Evolutionary conservation across 1,284 basidiomycete genomes (phyloP).

Genomic region (Rhodotorula sp.): DNA sequence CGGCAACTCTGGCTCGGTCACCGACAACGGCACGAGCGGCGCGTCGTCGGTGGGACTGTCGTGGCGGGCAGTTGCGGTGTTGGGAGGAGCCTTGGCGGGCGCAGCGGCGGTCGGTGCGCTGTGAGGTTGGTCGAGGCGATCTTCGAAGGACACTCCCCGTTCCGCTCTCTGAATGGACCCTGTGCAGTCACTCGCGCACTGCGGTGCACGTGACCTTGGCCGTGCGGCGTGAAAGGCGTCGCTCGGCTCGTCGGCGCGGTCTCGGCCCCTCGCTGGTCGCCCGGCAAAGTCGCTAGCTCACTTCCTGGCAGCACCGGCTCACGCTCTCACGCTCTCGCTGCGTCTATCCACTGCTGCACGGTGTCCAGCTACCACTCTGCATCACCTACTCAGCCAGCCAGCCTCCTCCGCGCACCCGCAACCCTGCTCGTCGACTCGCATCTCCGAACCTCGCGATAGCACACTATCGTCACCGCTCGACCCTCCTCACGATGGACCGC

Average conservation of each 20-base stretch:
- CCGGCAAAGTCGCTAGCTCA: too few relatives aligned
- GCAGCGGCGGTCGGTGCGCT: not conserved
- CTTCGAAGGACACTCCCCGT: not conserved
- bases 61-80: not conserved
- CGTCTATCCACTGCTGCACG: too few relatives aligned
- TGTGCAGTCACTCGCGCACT: too few relatives aligned
- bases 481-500: not conserved
- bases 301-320: too few relatives aligned
- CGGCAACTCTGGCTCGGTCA: not conserved
- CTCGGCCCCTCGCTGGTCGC: too few relatives aligned
- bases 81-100: not conserved
- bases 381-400: not conserved
- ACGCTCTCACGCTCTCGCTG: too few relatives aligned
- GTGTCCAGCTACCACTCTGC: not conserved
- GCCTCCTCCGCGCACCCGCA: not conserved
- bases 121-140: not conserved
- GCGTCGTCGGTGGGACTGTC: not conserved
- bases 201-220: too few relatives aligned
- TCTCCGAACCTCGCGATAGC: not conserved
- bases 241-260: too few relatives aligned
- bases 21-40: not conserved
- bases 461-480: not conserved
- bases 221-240: too few relatives aligned
- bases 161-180: too few relatives aligned
- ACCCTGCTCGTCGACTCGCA: not conserved